A percentile compares a stretch with the other conserved stretches of the same genome.
These are phyloP conservation scores for Suhomyces sp. DNA, from an alignment of 805 yeast species.

Conservation along the genomic window DNA sequence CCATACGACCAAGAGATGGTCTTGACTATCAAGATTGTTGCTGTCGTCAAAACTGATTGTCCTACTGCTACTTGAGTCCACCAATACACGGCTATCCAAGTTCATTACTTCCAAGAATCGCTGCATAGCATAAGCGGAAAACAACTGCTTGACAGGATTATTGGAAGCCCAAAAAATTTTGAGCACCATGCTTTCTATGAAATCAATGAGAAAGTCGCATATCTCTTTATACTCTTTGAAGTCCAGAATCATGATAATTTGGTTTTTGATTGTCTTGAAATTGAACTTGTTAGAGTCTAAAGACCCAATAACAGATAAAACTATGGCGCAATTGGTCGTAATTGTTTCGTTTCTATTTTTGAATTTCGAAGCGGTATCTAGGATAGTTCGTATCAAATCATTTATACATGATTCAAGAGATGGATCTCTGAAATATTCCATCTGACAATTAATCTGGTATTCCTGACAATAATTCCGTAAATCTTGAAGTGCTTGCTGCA, in stretches of 20 bases:
- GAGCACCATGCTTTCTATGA: slow-evolving; percentile 68
- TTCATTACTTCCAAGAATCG: slow-evolving; percentile 69
- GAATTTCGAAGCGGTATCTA: slow-evolving; percentile 57
- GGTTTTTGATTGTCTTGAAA: slow-evolving; percentile 38
- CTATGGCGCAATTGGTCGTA: slow-evolving; percentile 59
- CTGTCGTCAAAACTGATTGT: slow-evolving; percentile 10
- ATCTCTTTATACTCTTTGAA: slow-evolving; percentile 62
- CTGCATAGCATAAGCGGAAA: slow-evolving; percentile 86
- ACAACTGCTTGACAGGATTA: slow-evolving; percentile 79
- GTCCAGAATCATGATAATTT: slow-evolving; percentile 54
- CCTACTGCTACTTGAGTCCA: background rate
- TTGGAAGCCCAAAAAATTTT: slow-evolving; percentile 88
- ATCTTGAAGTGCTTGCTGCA: slow-evolving; percentile 68
- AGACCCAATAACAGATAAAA: slow-evolving; percentile 75
- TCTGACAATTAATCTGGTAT: slow-evolving; percentile 49
- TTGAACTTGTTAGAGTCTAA: slow-evolving; percentile 61
- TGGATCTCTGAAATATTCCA: slow-evolving; percentile 37
- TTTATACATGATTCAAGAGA: slow-evolving; percentile 32
- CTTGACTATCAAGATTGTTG: slow-evolving; percentile 17
- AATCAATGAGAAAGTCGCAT: slow-evolving; percentile 57
- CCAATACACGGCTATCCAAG: slow-evolving; percentile 19
- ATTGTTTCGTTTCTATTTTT: slow-evolving; percentile 46
- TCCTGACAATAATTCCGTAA: slow-evolving; percentile 50
- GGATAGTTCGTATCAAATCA: slow-evolving; percentile 47
- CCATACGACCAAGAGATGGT: slow-evolving; percentile 45